Evolutionary conservation across 2,329 filamentous ascomycete species (phyloP).

Genomic region (Beauveria rudraprayagi): DNA sequence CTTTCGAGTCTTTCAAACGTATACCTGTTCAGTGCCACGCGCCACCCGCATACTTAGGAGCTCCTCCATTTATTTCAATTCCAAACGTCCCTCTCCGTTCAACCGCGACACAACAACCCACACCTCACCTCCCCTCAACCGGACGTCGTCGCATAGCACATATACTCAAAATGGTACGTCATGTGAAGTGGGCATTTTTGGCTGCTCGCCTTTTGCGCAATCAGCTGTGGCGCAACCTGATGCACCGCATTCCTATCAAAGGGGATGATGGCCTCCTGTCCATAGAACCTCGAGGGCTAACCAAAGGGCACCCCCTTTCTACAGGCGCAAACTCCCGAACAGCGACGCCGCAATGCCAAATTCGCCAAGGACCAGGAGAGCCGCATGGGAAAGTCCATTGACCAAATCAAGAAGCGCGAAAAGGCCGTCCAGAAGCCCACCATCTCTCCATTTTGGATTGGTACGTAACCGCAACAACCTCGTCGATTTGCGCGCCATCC

Average conservation of each 20-base stretch:
- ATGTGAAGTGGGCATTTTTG: not conserved
- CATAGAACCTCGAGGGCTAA: not conserved
- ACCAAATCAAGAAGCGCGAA: conserved; percentile 51
- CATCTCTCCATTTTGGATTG: conserved; percentile 56
- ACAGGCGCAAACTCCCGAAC: conserved; percentile 76
- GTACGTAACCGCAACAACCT: conserved; percentile 33
- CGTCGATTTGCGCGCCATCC: not conserved
- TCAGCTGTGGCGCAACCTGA: not conserved
- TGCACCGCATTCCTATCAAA: not conserved
- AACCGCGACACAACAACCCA: not conserved
- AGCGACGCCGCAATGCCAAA: conserved; percentile 72
- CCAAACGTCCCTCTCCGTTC: not conserved
- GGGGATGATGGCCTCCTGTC: not conserved
- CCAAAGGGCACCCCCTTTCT: not conserved
- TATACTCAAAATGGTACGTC: conserved; percentile 1
- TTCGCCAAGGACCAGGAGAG: conserved; percentile 66
- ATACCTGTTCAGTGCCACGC: conserved; percentile 1
- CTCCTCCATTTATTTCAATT: not conserved
- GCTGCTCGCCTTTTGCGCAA: not conserved
- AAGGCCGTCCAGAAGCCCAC: conserved; percentile 49
- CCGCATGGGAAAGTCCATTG: conserved; percentile 67
- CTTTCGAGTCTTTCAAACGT: not conserved
- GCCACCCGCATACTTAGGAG: not conserved
- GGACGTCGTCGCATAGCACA: not conserved
- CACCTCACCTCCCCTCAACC: not conserved